Percentiles rank a stretch among this genome's conserved stretches.
phyloP scores from a whole-genome alignment of 2,329 filamentous ascomycete genomes.

The Xylaria multiplex region DNA sequence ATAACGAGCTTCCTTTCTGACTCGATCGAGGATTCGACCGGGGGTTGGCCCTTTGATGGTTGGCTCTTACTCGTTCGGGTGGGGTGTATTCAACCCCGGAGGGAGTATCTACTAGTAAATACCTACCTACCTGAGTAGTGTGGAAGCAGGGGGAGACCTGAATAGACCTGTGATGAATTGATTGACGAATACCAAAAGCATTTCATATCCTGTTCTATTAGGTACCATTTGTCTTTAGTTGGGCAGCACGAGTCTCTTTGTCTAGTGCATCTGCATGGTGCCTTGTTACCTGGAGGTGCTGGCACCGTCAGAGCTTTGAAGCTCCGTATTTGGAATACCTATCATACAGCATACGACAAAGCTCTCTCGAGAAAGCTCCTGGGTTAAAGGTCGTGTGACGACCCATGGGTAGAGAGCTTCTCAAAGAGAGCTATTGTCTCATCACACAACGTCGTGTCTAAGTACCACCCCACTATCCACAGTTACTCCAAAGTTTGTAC shows the following conservation, averaged over 20 bases:
- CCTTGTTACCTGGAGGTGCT: slow-evolving; percentile 32
- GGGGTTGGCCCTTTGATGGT: slow-evolving; percentile 37
- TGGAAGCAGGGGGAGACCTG: slow-evolving; percentile 11
- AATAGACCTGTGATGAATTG: slow-evolving; percentile 11
- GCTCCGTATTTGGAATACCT: slow-evolving; percentile 36
- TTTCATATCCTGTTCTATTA: slow-evolving; percentile 4
- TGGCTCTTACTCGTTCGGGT: slow-evolving; percentile 30
- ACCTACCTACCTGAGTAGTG: slow-evolving; percentile 20
- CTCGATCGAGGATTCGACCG: slow-evolving; percentile 47
- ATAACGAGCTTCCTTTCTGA: slow-evolving; percentile 48
- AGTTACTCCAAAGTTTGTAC: neutral
- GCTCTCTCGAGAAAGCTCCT: slow-evolving; percentile 27
- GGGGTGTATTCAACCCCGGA: slow-evolving; percentile 26
- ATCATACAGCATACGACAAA: slow-evolving; percentile 28
- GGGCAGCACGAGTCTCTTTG: slow-evolving; percentile 22
- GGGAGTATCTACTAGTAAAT: slow-evolving; percentile 10
- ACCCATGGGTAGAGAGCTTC: slow-evolving; percentile 28
- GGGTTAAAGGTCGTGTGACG: slow-evolving; percentile 31
- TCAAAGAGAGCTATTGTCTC: slow-evolving; percentile 25
- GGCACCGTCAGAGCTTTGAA: slow-evolving; percentile 36
- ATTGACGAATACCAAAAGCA: slow-evolving; percentile 13
- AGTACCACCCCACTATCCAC: slow-evolving; percentile 8
- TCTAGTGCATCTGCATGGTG: slow-evolving; percentile 1
- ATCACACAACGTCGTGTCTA: slow-evolving; percentile 17
- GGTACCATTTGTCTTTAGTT: slow-evolving; percentile 11